Evolutionary conservation across 331 rosid species (phyloP).

Genomic region (Phaseolus coccineus): DNA sequence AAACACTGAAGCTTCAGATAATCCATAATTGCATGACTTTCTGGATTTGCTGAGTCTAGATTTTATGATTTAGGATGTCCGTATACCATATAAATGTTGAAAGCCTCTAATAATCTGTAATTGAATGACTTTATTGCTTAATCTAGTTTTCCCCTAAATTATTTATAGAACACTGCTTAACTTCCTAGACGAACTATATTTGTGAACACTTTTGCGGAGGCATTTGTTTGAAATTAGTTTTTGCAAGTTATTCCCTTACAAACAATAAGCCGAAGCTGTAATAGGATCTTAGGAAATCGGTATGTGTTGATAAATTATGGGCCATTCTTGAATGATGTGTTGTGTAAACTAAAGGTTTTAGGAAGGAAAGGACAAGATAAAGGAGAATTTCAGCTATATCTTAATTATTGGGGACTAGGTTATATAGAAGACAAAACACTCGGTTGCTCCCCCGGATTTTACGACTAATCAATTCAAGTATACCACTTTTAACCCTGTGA

Average conservation of each 20-base stretch:
- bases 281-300: background rate
- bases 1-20: background rate
- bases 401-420: background rate
- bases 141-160: background rate
- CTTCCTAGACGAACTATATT: background rate
- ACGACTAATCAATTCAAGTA: background rate
- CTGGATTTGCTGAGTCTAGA: background rate
- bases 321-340: conserved; percentile 6
- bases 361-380: background rate
- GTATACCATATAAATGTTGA: background rate
- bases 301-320: background rate
- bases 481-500: background rate
- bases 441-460: background rate
- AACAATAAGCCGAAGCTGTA: conserved; percentile 24
- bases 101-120: background rate
- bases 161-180: background rate
- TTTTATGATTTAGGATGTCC: background rate
- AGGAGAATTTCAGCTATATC: background rate
- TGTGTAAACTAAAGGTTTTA: conserved; percentile 1
- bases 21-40: background rate
- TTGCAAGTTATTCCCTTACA: background rate
- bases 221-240: conserved; percentile 9
- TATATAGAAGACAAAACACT: background rate
- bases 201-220: conserved; percentile 7
- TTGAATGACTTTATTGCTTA: background rate